These are phyloP conservation scores for Xylaria sp. DNA, from an alignment of 2,329 filamentous ascomycete genomes.

Conservation along the genomic window DNA sequence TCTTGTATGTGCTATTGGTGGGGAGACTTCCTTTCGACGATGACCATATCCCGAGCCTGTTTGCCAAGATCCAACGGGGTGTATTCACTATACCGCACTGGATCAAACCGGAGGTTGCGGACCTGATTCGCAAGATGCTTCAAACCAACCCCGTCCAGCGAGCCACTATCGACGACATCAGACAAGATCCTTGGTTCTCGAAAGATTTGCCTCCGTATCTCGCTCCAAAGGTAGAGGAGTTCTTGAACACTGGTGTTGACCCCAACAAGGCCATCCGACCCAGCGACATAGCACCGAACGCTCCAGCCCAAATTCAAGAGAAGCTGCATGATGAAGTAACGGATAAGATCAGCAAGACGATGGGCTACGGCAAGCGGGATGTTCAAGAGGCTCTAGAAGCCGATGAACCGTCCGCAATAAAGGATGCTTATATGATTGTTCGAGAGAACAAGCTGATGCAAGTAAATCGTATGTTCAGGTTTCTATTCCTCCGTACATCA, in stretches of 20 bases:
- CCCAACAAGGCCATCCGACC: constrained; percentile 91
- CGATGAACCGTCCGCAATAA: constrained; percentile 95
- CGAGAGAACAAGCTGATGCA: constrained; percentile 98
- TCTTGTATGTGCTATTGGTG: constrained; percentile 84
- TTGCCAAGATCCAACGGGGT: constrained; percentile 96
- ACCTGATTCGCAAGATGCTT: constrained; percentile 90
- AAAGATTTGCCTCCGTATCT: constrained; percentile 89
- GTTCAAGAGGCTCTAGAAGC: constrained; percentile 93
- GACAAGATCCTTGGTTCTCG: constrained; percentile 92
- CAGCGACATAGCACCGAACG: constrained; percentile 81
- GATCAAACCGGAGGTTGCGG: constrained; percentile 84
- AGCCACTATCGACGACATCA: constrained; percentile 93
- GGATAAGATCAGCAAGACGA: constrained; percentile 94
- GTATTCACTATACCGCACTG: constrained; percentile 93
- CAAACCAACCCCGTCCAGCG: constrained; percentile 95
- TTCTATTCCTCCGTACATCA: constrained; percentile 5
- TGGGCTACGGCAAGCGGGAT: constrained; percentile 96
- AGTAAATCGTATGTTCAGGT: constrained; percentile 78
- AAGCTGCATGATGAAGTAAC: constrained; percentile 93
- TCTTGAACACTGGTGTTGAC: constrained; percentile 92
- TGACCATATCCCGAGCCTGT: constrained; percentile 96
- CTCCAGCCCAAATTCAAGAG: constrained; percentile 82
- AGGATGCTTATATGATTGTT: constrained; percentile 98
- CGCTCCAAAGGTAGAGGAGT: constrained; percentile 87
- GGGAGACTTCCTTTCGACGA: constrained; percentile 95